phyloP scores from a whole-genome alignment of 768 basidiomycete species.

The Lepiota brunneoincarnata region DNA sequence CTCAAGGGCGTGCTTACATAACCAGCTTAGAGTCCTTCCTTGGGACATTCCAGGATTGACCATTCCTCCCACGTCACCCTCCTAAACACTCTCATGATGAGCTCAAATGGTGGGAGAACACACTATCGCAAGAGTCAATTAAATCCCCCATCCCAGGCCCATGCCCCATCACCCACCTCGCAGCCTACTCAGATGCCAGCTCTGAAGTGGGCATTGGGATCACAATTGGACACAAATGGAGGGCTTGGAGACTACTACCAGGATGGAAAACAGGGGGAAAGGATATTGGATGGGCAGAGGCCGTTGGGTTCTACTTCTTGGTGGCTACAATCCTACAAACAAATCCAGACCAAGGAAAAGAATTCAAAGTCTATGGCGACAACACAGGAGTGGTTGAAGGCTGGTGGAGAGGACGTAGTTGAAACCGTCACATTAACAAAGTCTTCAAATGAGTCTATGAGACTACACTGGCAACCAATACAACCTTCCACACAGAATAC shows the following conservation, averaged over 20 bases:
- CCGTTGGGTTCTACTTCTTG: conserved; percentile 36
- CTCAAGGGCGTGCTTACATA: too few relatives aligned
- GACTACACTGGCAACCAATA: background rate
- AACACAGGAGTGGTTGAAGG: conserved; percentile 34
- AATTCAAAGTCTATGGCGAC: conserved; percentile 26
- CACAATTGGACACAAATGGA: conserved; percentile 24
- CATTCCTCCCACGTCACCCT: conserved; percentile 25
- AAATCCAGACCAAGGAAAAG: background rate
- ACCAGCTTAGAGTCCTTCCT: conserved; percentile 34
- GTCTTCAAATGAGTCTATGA: conserved; percentile 24
- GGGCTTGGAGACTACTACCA: conserved; percentile 29
- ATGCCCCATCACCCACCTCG: conserved; percentile 18
- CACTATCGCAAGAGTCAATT: conserved; percentile 10
- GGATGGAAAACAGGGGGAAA: conserved; percentile 26
- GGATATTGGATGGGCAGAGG: conserved; percentile 47
- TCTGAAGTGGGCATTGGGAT: conserved; percentile 28
- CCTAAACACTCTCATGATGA: conserved; percentile 14
- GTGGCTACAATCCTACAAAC: conserved; percentile 12
- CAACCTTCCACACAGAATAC: conserved; percentile 21
- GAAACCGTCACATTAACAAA: conserved; percentile 23
- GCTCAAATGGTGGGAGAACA: conserved; percentile 29
- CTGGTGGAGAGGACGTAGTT: conserved; percentile 32
- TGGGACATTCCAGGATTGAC: conserved; percentile 18
- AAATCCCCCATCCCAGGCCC: conserved; percentile 23
- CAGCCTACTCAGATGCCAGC: conserved; percentile 38